Conservation (phyloP, 106 monocot species). For the Acanthochlamys bracteata region DNA sequence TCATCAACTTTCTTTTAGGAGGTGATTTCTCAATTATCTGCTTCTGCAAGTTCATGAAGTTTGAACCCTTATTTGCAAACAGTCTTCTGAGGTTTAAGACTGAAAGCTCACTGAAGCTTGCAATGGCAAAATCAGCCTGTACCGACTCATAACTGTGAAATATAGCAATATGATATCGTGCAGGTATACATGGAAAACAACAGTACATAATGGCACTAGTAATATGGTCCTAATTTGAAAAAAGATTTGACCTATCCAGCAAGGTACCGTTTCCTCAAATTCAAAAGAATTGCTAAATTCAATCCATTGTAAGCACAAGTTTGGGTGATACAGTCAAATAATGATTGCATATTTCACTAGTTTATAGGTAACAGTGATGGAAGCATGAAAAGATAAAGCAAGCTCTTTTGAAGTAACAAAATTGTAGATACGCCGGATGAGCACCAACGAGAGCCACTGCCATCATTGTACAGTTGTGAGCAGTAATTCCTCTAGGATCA, state of each 20-base stretch:
- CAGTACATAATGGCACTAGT: too few relatives aligned
- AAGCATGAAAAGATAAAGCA: background rate
- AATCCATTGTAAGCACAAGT: too few relatives aligned
- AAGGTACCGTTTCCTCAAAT: too few relatives aligned
- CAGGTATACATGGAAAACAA: too few relatives aligned
- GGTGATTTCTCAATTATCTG: conserved; percentile 68
- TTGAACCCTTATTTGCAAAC: conserved; percentile 69
- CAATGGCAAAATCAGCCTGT: conserved; percentile 89
- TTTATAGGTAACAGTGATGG: too few relatives aligned
- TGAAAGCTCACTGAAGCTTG: conserved; percentile 74
- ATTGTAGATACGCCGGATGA: conserved; percentile 76
- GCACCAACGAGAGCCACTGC: conserved; percentile 85
- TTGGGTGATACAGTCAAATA: too few relatives aligned
- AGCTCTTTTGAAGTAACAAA: background rate
- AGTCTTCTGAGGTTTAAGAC: conserved; percentile 88
- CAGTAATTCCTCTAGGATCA: conserved; percentile 90
- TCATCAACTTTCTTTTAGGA: conserved; percentile 65
- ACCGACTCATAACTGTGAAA: conserved; percentile 72
- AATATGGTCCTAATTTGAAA: too few relatives aligned
- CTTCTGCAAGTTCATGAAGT: conserved; percentile 94
- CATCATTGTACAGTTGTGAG: conserved; percentile 99
- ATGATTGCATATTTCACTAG: too few relatives aligned
- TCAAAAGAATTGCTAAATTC: too few relatives aligned
- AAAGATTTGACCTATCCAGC: too few relatives aligned
- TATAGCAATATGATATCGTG: background rate